A percentile compares a stretch with the other conserved stretches of the same genome.
These are phyloP conservation scores for Pyrus hybrid DNA, from an alignment of 331 rosid genomes.

Conservation along the genomic window DNA sequence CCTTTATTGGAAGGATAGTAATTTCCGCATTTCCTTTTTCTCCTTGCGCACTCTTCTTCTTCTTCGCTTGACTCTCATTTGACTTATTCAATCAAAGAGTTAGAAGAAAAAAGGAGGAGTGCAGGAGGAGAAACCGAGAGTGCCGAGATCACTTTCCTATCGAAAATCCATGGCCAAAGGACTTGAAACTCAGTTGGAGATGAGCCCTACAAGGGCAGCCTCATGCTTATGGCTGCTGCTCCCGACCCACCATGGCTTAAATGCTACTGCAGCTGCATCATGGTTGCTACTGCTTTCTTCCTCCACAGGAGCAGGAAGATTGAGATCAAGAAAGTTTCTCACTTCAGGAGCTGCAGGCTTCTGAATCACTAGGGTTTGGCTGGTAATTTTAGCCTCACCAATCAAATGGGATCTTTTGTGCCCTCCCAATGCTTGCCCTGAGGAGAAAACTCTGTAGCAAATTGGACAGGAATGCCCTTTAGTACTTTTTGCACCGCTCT, in stretches of 20 bases:
- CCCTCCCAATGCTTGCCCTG: constrained; percentile 97
- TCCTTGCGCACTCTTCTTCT: background rate
- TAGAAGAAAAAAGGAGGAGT: background rate
- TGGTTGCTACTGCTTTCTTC: constrained; percentile 42
- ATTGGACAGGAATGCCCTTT: constrained; percentile 62
- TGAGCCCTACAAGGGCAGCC: constrained; percentile 34
- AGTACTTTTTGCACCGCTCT: constrained; percentile 29
- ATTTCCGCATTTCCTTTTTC: background rate
- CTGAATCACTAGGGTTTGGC: constrained; percentile 17
- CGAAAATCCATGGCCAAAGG: constrained; percentile 1
- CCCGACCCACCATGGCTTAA: constrained; percentile 66
- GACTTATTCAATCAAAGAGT: background rate
- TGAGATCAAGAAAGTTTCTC: constrained; percentile 77
- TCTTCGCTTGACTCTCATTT: too few species aligned
- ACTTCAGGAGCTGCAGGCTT: constrained; percentile 40
- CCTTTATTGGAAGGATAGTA: constrained; percentile 22
- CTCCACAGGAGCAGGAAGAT: constrained; percentile 80
- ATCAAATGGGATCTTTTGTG: constrained; percentile 80
- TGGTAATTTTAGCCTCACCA: constrained; percentile 29
- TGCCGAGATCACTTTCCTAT: background rate
- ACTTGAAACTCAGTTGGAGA: constrained; percentile 29
- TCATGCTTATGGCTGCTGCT: constrained; percentile 50
- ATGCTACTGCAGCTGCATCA: constrained; percentile 14
- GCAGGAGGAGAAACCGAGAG: background rate
- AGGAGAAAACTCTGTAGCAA: constrained; percentile 57